Percentiles rank a stretch among this genome's conserved stretches.
Conservation (phyloP, 2,329 filamentous ascomycete species). For the Calonectria ilicicola region DNA sequence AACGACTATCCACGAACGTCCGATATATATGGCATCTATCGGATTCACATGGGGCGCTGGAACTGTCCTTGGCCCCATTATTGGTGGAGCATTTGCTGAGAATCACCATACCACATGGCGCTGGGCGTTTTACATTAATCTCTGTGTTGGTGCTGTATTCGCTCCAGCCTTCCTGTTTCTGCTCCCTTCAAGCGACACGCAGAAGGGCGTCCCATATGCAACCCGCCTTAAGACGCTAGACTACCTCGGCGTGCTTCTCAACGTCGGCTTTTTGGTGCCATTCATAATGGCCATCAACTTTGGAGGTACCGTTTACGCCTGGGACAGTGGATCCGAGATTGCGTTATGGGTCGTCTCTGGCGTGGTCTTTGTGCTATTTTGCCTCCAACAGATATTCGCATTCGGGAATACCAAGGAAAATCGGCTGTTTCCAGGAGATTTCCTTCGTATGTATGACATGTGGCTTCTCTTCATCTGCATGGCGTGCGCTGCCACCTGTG, state of each 20-base stretch:
- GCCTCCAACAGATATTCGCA: constrained; percentile 51
- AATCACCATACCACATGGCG: constrained; percentile 50
- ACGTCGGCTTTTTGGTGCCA: constrained; percentile 48
- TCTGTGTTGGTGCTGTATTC: constrained; percentile 52
- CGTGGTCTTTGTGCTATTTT: constrained; percentile 56
- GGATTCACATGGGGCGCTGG: constrained; percentile 52
- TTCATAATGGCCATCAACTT: constrained; percentile 62
- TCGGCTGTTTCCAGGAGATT: not conserved
- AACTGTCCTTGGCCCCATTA: constrained; percentile 55
- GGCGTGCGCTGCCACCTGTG: not conserved
- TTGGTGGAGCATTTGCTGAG: constrained; percentile 58
- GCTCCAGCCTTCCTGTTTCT: constrained; percentile 58
- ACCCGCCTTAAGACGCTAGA: constrained; percentile 42
- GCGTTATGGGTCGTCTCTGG: constrained; percentile 60
- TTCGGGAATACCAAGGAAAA: not conserved
- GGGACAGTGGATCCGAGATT: constrained; percentile 60
- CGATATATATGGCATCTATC: constrained; percentile 17
- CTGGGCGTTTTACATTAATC: constrained; percentile 64
- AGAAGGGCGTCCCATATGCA: constrained; percentile 21
- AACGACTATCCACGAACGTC: constrained; percentile 10
- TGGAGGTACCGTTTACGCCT: constrained; percentile 61
- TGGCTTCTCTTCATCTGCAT: not conserved
- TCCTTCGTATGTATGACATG: not conserved
- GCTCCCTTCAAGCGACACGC: constrained; percentile 49
- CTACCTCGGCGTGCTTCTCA: constrained; percentile 45